Evolutionary conservation across 1,284 basidiomycete genomes (phyloP), one percentile per base, ranked within the genome.

Genomic region (Laetiporus sulphureus): DNA sequence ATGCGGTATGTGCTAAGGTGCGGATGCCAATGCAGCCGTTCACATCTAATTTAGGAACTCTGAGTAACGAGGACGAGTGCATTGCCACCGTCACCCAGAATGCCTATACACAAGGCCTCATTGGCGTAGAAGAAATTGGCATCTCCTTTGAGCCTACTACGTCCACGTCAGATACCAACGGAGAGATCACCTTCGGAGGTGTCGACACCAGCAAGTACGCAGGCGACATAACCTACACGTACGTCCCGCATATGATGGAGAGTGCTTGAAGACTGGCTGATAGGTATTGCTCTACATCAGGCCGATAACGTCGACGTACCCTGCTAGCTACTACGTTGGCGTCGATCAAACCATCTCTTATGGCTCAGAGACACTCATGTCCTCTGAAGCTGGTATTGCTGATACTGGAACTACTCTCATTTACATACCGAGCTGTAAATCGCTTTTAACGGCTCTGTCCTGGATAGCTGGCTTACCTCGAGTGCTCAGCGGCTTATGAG

Each of bases 121-220:
- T 58, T 25, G 35, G 35, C 16, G n/a, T n/a, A 3, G 37, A 55
- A 60, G 65, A 19, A 46, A 56, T 77, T 41, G 71, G 69, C 11
- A 65, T 78, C 44, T 77, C 65, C n/a, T 79, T 73, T 56, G 54
- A 45, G 7, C 68, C 67, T 10, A 68, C 72, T 0, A 65, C 49
- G 8, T 40, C 49, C 5, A 38, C 46, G 1, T 12, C 38, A 1
- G 33, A 42, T 32, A 51, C 47, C 15, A 63, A 60, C 39, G 62
- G 56, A 23, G 57, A 62, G 42, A 38, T 66, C 18, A 60, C 59
- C 4, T 64, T 67, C 59, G 76, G 77, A 43, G 73, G 72, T 22
- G 59, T 62, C 33, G 73, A 79, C 47, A 33, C 60, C 18, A 57
- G 49, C 48, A 75, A 72, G 54, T 72, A 67, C 61, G 69, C 66